Base-by-base conservation (phyloP, 164 flowering plant species). In the Echeveria elegans region DNA sequence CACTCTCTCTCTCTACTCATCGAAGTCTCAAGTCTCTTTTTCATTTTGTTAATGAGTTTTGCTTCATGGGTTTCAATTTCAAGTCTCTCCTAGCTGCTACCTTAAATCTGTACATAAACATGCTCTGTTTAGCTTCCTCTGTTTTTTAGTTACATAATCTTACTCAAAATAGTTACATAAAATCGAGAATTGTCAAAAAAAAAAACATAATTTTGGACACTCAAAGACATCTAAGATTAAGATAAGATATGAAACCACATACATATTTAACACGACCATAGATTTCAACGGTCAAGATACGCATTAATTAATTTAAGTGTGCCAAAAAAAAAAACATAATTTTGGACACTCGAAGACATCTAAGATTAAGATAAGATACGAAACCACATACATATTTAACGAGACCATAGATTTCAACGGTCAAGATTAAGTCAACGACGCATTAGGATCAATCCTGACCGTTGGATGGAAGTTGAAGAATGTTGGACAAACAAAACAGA, bases 81-180 rank as follows among this genome's bases (percentile, higher is more conserved):
- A 7, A 26, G 5, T 43, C 18, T n/a, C n/a, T 5, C 15, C 47
- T 41, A 45, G 37, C 37, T 21, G 58, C 10, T 21, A 52, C 12
- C 58, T 52, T 52, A 24, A 23, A 52, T 52, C 28, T 56, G 61
- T 56, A 56, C 31, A 56, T 56, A 56, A 56, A 56, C 32, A 28
- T 26, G 61, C 19, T 56, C 31, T 56, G 56, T 29, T 12, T 4
- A 21, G 16, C 7, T 56, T 56, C 29, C 1, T 7, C 10, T 52
- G 14, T 52, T 7, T 23, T 52, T 23, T 12, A 43, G 11, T 16
- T 15, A 12, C 47, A 11, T 15, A 43, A 1, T 43, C 15, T 43
- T 43, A 43, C 16, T n/a, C n/a, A n/a, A n/a, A n/a, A n/a, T n/a
- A n/a, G 15, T 15, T 43, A 18, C 47, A 43, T 11, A 9, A 43